Base-by-base conservation (phyloP, 305 asterid genomes). In the Rubia tinctorum region DNA sequence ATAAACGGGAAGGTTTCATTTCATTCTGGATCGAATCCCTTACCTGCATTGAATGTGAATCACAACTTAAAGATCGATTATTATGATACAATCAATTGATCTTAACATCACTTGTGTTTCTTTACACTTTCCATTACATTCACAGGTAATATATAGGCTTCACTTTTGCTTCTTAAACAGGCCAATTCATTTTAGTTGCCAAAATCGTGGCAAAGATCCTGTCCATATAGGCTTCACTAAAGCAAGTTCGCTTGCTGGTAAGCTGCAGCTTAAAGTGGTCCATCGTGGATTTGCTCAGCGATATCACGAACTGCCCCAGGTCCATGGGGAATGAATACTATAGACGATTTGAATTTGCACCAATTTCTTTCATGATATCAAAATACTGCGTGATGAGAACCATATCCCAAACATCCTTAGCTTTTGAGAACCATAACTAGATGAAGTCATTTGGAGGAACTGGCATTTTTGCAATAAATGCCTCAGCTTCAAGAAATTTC, bases 401-500 rank as follows among this genome's bases (percentile, higher is more conserved):
- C 30, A 27, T 27, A 27, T 27, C 30, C 30, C 30, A 27, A 2
- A 27, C 30, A 2, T 27, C 30, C 30, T 27, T 27, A 27, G 30
- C 30, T 27, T 27, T 27, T 27, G 30, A 27, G 30, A 27, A 27
- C 30, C 30, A 27, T 27, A 27, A 27, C 95, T 95, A 93, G 51
- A 91, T 74, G 76, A 86, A 89, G 88, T 89, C 93, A 5, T 82
- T 93, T 20, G 97, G 93, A 43, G 89, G 86, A 25, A 91, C 88
- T 4, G 88, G 89, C 98, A 93, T 93, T 70, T 80, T 70, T 64
- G 81, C 37, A 12, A 91, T 86, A 37, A 93, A 93, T 20, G 84
- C 87, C 78, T 89, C 95, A 7, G 96, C 98, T 75, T 93, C 93
- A 49, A 80, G 61, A 17, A 93, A 80, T 78, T 87, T 79, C 98